Evolutionary conservation across 345 rosid species (phyloP).

Genomic region (Lagerstroemia speciosa): DNA sequence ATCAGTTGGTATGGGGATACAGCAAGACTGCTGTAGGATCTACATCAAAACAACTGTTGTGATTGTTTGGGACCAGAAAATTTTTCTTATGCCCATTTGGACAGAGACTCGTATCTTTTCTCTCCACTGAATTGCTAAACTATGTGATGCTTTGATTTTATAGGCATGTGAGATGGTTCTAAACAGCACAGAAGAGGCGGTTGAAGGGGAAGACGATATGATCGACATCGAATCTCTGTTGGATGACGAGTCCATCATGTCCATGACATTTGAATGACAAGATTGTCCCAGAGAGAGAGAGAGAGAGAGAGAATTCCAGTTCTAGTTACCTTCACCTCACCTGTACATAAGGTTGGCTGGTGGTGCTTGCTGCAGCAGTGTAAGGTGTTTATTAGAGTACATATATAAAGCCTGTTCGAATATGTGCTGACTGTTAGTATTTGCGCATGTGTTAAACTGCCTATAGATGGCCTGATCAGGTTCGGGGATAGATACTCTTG

Average conservation of each 20-base stretch:
- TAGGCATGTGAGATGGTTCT: slow-evolving; percentile 33
- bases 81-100: background rate
- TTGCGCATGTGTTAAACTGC: background rate
- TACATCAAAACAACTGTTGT: no score
- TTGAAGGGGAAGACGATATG: slow-evolving; percentile 32
- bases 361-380: background rate
- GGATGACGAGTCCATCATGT: slow-evolving; percentile 65
- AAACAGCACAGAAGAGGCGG: slow-evolving; percentile 26
- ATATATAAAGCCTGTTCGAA: background rate
- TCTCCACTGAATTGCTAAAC: background rate
- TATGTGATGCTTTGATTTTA: background rate
- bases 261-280: slow-evolving; percentile 47
- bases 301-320: background rate
- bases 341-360: slow-evolving; percentile 2
- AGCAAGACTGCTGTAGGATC: no score
- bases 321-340: background rate
- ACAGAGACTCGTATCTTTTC: background rate
- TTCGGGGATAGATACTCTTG: background rate
- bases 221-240: slow-evolving; percentile 55
- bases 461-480: background rate
- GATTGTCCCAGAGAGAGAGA: background rate
- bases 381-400: background rate
- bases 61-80: no score
- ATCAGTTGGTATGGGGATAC: no score
- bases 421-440: background rate